Evolutionary conservation across 202 grass and related monocot genomes (phyloP), one percentile per base, ranked within the genome.

Genomic region (Carex sylvatica): DNA sequence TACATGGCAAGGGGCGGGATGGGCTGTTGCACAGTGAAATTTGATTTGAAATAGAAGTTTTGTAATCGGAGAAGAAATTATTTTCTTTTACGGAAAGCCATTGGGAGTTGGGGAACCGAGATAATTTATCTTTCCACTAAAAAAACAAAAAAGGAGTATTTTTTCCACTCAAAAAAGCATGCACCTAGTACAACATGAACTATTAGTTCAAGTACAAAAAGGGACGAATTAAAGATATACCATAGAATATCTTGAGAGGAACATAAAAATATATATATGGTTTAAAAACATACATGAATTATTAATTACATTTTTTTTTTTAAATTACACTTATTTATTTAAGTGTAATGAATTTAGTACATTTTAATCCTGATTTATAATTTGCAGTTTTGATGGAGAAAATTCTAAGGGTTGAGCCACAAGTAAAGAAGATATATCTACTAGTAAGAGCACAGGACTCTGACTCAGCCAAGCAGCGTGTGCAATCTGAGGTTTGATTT

Each of bases 381-480:
- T 49, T 30, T 28, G 47, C 79, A 95, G 92, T 95, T 18, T 83
- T 95, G 4, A 82, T 95, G 90, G 92, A 95, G 82, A 95, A 95
- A 88, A 90, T 92, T 73, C 84, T 94, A 75, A 81, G 92, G 71
- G 88, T 92, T 60, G 86, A 94, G 81, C 92, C 92, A 63, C 87
- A 90, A 33, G 92, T 95, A 13, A 90, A 79, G 92, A 90, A 74
- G 84, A 88, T 95, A 60, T 92, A 86, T 79, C 88, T 95, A 40
- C 84, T 85, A 19, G 92, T 95, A 19, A 83, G 92, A 22, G 92
- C 89, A 0, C 59, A 70, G 3, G 84, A 95, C 1, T 64, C 80
- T 0, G 84, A 51, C 0, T 72, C 90, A 13, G 92, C 92, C 1
- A 92, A 87, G 67, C 79, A 83, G 63, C 74, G 92, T 16, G 44